Percentiles rank a stretch among this genome's conserved stretches.
Conservation (phyloP, 2,329 filamentous ascomycete genomes). For the Geosmithia putterillii region DNA sequence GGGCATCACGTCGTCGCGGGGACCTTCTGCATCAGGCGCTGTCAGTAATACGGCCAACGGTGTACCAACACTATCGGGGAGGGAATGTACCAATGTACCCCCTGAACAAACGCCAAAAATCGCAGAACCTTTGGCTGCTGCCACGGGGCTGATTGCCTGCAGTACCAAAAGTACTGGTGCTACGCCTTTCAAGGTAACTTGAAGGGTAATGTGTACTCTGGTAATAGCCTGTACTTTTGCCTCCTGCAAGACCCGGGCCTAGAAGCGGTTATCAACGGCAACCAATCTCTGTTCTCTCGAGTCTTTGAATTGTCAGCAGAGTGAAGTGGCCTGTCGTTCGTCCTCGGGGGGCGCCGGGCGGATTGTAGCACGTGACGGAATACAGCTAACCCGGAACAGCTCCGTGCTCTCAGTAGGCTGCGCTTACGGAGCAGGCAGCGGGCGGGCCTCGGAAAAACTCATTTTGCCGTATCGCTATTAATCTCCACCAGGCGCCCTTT, state of each 20-base stretch:
- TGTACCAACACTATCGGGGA: no score
- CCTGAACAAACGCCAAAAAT: neutral
- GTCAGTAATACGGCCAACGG: neutral
- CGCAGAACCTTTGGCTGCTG: neutral
- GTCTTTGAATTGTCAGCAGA: neutral
- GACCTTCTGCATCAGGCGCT: slow-evolving; percentile 7
- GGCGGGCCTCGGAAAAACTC: neutral
- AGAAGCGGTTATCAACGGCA: neutral
- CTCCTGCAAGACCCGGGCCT: neutral
- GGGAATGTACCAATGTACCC: neutral
- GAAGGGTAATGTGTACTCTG: no score
- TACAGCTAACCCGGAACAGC: no score
- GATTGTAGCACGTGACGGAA: neutral
- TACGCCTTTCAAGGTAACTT: neutral
- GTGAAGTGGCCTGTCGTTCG: neutral
- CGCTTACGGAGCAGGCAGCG: no score
- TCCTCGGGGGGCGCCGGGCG: no score
- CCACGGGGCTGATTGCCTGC: neutral
- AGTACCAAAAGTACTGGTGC: neutral
- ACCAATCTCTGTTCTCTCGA: neutral
- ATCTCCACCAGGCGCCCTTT: neutral
- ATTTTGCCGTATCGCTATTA: neutral
- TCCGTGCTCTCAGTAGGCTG: no score
- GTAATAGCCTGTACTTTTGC: neutral
- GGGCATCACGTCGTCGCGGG: slow-evolving; percentile 24